phyloP scores from a whole-genome alignment of 1,139 yeast species.

The Debaryomyces subglobosus region DNA sequence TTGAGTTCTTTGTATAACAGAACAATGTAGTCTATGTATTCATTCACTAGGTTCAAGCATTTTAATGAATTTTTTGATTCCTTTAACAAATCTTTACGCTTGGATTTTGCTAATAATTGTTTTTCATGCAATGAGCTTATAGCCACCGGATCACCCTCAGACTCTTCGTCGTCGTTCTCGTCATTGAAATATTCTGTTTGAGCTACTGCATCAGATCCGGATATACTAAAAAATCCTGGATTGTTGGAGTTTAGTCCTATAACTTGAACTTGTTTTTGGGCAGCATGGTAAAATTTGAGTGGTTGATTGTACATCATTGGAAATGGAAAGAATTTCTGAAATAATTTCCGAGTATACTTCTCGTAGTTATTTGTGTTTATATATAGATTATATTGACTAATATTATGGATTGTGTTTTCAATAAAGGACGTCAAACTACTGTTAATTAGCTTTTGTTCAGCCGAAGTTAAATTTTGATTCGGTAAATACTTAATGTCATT shows the following conservation, averaged over 20 bases:
- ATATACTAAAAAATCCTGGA: constrained; percentile 33
- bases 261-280: constrained; percentile 46
- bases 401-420: constrained; percentile 41
- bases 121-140: constrained; percentile 55
- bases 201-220: constrained; percentile 21
- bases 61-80: constrained; percentile 56
- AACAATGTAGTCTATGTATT: constrained; percentile 31
- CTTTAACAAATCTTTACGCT: constrained; percentile 43
- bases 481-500: background rate
- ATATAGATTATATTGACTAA: constrained; percentile 65
- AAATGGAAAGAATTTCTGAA: constrained; percentile 64
- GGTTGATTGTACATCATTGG: constrained; percentile 89
- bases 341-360: constrained; percentile 60
- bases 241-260: constrained; percentile 42
- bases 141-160: constrained; percentile 40
- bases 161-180: constrained; percentile 21
- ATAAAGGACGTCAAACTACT: constrained; percentile 33
- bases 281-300: constrained; percentile 50
- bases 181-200: constrained; percentile 35
- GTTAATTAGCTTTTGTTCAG: constrained; percentile 27
- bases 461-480: constrained; percentile 1
- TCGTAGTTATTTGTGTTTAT: constrained; percentile 67
- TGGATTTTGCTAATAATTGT: constrained; percentile 47
- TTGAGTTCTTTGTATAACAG: constrained; percentile 21
- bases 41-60: constrained; percentile 48